phyloP scores from a whole-genome alignment of 2,329 filamentous ascomycete species.

The Aspergillus cejpii region DNA sequence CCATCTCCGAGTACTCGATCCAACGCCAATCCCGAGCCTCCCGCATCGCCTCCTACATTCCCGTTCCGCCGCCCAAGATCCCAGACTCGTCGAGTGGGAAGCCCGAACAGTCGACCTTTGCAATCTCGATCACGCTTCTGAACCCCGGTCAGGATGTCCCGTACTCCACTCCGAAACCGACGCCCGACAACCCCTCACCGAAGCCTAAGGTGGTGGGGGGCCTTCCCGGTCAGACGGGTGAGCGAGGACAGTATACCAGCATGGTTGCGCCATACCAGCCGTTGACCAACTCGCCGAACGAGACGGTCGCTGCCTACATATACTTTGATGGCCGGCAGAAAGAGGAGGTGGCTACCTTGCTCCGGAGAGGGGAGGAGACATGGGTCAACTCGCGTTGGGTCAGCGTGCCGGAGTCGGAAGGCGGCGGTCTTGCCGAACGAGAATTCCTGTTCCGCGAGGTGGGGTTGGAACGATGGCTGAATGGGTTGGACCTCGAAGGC shows the following conservation, averaged over 20 bases:
- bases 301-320: constrained; percentile 97
- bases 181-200: constrained; percentile 67
- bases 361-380: constrained; percentile 90
- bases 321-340: constrained; percentile 95
- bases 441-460: constrained; percentile 98
- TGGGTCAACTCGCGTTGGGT: constrained; percentile 99
- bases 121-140: constrained; percentile 93
- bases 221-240: constrained; percentile 50
- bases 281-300: constrained; percentile 85
- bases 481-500: constrained; percentile 89
- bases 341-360: constrained; percentile 90
- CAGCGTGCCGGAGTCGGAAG: constrained; percentile 81
- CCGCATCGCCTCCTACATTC: constrained; percentile 94
- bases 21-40: constrained; percentile 87
- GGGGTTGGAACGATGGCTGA: constrained; percentile 90
- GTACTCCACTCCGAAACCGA: constrained; percentile 82
- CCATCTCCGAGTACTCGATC: constrained; percentile 86
- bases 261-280: constrained; percentile 79
- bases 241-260: constrained; percentile 49
- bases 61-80: constrained; percentile 81
- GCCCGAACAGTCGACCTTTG: constrained; percentile 90
- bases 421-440: constrained; percentile 87
- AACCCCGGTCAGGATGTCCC: constrained; percentile 83
- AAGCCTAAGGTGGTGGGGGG: constrained; percentile 74
- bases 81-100: constrained; percentile 62